Base-by-base conservation (phyloP, 768 basidiomycete genomes). In the Ramaria sp. region DNA sequence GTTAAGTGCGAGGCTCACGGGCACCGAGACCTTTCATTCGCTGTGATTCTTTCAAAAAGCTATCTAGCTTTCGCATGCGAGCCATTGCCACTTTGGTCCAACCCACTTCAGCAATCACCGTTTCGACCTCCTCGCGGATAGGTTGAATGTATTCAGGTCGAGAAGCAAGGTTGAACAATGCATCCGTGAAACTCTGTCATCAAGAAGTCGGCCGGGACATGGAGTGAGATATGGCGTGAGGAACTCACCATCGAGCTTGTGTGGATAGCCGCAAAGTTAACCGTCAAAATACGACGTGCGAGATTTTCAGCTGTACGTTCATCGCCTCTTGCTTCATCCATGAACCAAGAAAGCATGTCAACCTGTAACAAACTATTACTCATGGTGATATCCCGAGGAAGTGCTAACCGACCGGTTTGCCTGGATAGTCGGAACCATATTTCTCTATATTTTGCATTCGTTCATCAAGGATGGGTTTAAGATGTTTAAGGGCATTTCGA, bases 91-190 rank as follows among this genome's bases (percentile, higher is more conserved):
- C 59, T 58, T 70, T 71, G 7, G 67, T 64, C 70, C 60, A 59
- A 34, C 61, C 48, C 5, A 47, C 51, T 19, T 22, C 41, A 22
- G n/a, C 61, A 24, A 72, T 71, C 10, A 68, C 62, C 3, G 55
- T 51, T 20, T 70, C 68, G 15, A 76, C 64, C 55, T 79, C 77
- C 33, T 71, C 69, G 24, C 74, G 64, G 50, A 79, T 63, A 7
- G 71, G 68, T 41, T 71, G 53, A 1, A 73, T 50, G 58, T 73
- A 74, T 39, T 43, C 64, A 39, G 63, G 69, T 56, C 58, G 62
- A 53, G 63, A 55, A 0, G 72, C 70, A 0, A 79, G 67, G 50
- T 71, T 60, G 58, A 70, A 71, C 2, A 78, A 59, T 2, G 69
- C 70, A 39, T 73, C 71, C 0, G 70, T 69, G 34, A 74, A 56